These are phyloP conservation scores for Psilocybe azurescens DNA, from an alignment of 768 basidiomycete species.

Conservation along the genomic window DNA sequence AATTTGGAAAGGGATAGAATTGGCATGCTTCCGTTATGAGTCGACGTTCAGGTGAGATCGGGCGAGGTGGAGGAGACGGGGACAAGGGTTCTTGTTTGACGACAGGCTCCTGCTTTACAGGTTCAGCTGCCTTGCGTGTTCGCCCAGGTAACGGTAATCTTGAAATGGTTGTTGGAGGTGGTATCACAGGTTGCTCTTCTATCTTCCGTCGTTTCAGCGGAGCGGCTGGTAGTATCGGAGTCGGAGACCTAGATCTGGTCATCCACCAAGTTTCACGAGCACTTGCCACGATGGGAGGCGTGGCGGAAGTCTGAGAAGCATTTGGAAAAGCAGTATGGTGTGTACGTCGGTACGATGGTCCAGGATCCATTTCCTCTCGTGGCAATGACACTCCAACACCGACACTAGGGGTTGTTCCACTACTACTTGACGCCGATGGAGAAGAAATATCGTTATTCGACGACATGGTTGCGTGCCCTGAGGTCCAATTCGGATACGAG, in stretches of 20 bases:
- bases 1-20: slow-evolving; percentile 18
- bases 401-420: background rate
- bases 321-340: background rate
- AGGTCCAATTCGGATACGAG: background rate
- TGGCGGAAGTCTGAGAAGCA: background rate
- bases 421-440: background rate
- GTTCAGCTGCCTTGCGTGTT: background rate
- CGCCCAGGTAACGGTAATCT: slow-evolving; percentile 6
- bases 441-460: background rate
- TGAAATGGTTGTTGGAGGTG: slow-evolving; percentile 6
- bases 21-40: slow-evolving; percentile 33
- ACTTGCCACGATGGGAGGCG: background rate
- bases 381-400: background rate
- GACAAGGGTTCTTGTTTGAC: slow-evolving; percentile 10
- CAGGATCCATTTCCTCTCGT: background rate
- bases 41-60: slow-evolving; percentile 18
- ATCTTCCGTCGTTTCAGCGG: slow-evolving; percentile 25
- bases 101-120: background rate
- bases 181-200: slow-evolving; percentile 8
- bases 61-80: background rate
- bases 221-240: slow-evolving; percentile 21
- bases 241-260: slow-evolving; percentile 19
- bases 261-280: background rate
- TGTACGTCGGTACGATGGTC: background rate
- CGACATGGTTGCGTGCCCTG: background rate